phyloP scores from a whole-genome alignment of 495 filamentous ascomycete genomes.

The Chaetomium cochliodes region DNA sequence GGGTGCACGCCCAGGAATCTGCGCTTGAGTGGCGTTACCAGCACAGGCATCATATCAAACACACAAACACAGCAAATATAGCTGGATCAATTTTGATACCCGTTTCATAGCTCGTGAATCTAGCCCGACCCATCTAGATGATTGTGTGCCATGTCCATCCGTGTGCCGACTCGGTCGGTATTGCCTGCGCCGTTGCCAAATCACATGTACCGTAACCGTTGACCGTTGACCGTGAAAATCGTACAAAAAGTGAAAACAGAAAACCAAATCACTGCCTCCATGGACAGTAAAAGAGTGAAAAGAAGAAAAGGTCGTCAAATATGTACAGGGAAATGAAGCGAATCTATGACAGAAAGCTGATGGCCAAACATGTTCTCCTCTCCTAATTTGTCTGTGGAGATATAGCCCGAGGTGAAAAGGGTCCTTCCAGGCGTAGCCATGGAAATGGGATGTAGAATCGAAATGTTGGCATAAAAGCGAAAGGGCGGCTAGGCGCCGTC shows the following conservation, averaged over 20 bases:
- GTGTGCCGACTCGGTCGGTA: neutral
- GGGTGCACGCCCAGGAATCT: neutral
- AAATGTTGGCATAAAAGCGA: neutral
- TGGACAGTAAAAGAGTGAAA: neutral
- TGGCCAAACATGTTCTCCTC: neutral
- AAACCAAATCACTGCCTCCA: neutral
- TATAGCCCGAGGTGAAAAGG: neutral
- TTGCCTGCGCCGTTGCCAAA: neutral
- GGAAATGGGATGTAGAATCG: neutral
- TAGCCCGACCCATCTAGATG: constrained; percentile 4
- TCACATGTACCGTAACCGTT: neutral
- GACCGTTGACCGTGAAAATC: neutral
- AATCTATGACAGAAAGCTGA: neutral
- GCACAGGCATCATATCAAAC: neutral
- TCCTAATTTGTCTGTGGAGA: neutral
- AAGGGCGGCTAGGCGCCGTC: neutral
- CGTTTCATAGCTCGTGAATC: neutral
- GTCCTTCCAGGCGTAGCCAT: neutral
- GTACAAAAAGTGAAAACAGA: neutral
- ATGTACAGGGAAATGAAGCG: constrained; percentile 9
- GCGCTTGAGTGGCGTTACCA: neutral
- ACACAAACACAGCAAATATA: neutral
- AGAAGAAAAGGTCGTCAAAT: constrained; percentile 1
- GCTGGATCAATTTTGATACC: neutral
- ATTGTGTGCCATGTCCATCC: neutral